phyloP scores from a whole-genome alignment of 441 rosid genomes.

The Hypseocharis bilobata region DNA sequence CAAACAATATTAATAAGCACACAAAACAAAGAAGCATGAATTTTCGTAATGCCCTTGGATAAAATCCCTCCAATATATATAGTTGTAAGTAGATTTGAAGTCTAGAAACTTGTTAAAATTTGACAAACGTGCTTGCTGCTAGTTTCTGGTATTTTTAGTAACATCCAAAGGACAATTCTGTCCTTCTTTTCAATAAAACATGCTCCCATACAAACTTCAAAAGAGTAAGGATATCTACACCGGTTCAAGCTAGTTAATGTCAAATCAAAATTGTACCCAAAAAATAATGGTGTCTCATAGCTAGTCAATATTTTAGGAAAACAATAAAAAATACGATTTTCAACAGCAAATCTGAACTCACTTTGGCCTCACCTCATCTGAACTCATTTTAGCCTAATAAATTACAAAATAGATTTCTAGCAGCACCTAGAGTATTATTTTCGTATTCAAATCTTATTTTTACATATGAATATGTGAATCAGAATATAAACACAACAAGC shows the following conservation, averaged over 20 bases:
- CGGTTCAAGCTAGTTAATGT: too few species aligned
- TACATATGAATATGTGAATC: background rate
- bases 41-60: background rate
- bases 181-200: too few species aligned
- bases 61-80: background rate
- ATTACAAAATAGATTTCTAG: background rate
- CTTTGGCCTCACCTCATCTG: background rate
- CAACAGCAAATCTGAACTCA: too few species aligned
- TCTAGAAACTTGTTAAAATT: background rate
- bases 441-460: background rate
- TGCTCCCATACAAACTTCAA: too few species aligned
- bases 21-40: constrained; percentile 4
- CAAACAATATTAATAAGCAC: background rate
- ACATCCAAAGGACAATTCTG: too few species aligned
- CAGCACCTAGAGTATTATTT: background rate
- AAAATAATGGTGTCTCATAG: too few species aligned
- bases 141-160: too few species aligned
- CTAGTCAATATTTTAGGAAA: too few species aligned
- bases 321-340: too few species aligned
- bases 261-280: too few species aligned
- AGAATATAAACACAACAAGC: background rate
- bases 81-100: background rate
- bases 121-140: background rate
- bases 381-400: background rate
- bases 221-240: too few species aligned